These are phyloP conservation scores for Globomyces sp. DNA, from an alignment of 371 early-diverging fungal species.

Conservation along the genomic window DNA sequence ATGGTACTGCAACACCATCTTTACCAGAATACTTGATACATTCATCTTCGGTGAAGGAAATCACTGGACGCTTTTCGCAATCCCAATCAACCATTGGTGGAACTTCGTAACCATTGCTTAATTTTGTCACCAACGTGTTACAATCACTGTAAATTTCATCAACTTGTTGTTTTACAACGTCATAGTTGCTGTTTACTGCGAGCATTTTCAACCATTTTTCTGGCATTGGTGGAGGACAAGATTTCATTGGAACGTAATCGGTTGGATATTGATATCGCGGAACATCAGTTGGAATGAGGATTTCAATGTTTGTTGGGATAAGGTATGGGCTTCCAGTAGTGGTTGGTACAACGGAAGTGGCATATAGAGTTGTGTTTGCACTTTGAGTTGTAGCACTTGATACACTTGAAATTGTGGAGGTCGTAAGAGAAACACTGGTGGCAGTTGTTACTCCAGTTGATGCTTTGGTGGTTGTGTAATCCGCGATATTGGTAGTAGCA, in stretches of 20 bases:
- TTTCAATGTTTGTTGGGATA: not conserved
- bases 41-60: too few relatives aligned
- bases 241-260: not conserved
- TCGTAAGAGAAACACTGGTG: not conserved
- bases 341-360: not conserved
- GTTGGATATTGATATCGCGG: not conserved
- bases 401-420: not conserved
- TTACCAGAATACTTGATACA: too few relatives aligned
- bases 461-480: not conserved
- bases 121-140: too few relatives aligned
- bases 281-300: not conserved
- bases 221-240: conserved; percentile 7
- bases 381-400: not conserved
- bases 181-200: too few relatives aligned
- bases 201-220: not conserved
- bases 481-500: conserved; percentile 12
- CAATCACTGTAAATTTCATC: too few relatives aligned
- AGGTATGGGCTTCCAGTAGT: too few relatives aligned
- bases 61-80: too few relatives aligned
- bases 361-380: not conserved
- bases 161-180: too few relatives aligned
- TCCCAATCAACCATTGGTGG: too few relatives aligned
- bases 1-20: too few relatives aligned
- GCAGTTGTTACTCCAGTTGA: not conserved
- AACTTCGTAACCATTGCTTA: too few relatives aligned